Evolutionary conservation across 805 yeast species (phyloP).

Genomic region (Yarrowia hollandica): DNA sequence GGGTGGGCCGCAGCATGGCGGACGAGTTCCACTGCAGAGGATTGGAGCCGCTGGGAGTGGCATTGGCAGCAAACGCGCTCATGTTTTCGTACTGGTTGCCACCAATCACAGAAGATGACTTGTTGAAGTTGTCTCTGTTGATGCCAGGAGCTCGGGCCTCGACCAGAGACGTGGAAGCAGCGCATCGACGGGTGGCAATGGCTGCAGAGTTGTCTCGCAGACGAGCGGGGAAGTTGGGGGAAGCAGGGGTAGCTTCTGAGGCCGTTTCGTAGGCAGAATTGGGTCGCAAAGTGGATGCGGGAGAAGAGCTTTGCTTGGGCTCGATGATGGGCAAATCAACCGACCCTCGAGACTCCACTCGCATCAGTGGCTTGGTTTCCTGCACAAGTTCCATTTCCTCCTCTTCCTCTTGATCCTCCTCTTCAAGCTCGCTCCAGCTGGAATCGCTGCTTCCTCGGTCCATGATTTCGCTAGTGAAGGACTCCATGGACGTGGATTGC

Average conservation of each 20-base stretch:
- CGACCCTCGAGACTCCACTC: background rate
- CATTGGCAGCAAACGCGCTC: conserved; percentile 2
- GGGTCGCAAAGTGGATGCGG: conserved; percentile 15
- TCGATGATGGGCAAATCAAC: background rate
- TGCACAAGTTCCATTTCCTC: background rate
- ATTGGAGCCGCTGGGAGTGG: background rate
- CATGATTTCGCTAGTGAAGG: conserved; percentile 13
- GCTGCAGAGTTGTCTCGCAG: conserved; percentile 19
- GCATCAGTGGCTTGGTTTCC: conserved; percentile 3
- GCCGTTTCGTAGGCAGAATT: conserved; percentile 1
- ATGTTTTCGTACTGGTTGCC: conserved; percentile 21
- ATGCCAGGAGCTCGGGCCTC: background rate
- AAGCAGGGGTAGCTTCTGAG: background rate
- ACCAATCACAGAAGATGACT: conserved; percentile 22
- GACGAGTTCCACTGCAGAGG: background rate
- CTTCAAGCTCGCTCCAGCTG: conserved; percentile 8
- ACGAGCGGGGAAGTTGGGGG: conserved; percentile 15
- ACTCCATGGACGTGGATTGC: conserved; percentile 20
- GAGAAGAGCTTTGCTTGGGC: background rate
- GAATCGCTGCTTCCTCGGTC: conserved; percentile 15
- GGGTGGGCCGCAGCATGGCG: conserved; percentile 13
- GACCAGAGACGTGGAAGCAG: conserved; percentile 4
- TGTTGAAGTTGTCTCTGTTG: background rate
- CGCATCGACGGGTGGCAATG: background rate
- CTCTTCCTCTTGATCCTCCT: background rate